Conservation (phyloP, 139 green algal genomes). For the Chlamydomonas schloesseri region DNA sequence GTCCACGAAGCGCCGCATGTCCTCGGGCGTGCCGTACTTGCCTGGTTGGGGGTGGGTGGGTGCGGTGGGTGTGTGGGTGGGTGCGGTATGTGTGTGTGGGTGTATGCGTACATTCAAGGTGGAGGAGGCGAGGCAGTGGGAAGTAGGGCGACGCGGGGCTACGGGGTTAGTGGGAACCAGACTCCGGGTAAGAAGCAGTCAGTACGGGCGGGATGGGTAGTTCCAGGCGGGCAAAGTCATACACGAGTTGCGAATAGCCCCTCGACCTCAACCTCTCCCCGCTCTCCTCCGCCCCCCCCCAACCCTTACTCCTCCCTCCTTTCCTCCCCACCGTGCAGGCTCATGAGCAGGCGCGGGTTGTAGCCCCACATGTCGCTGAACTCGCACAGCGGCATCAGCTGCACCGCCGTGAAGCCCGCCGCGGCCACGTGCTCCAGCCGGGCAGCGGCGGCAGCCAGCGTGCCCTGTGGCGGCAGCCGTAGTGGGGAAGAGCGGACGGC, state of each 20-base stretch:
- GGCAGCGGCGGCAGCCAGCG: conserved; percentile 52
- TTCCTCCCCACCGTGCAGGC: background rate
- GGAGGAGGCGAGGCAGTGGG: too few species aligned
- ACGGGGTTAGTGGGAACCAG: too few species aligned
- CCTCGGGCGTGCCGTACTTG: conserved; percentile 67
- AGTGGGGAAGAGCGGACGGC: background rate
- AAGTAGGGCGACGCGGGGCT: background rate
- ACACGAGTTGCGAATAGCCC: too few species aligned
- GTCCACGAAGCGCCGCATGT: conserved; percentile 76
- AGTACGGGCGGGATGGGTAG: background rate
- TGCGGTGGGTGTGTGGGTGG: too few species aligned
- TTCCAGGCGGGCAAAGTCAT: too few species aligned
- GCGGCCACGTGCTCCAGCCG: conserved; percentile 59
- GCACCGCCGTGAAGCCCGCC: conserved; percentile 61
- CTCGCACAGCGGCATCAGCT: conserved; percentile 78
- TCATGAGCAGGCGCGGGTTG: conserved; percentile 31
- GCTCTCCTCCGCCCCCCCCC: too few species aligned
- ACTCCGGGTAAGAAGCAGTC: background rate
- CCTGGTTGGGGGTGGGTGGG: background rate
- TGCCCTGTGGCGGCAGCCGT: conserved; percentile 38
- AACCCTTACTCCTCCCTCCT: background rate
- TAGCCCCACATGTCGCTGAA: conserved; percentile 54
- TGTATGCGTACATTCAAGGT: background rate
- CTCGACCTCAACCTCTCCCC: too few species aligned
- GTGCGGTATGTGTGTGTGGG: background rate